Percentiles rank a stretch among this genome's conserved stretches.
Evolutionary conservation across 2,329 filamentous ascomycete genomes (phyloP).

Genomic region (Monosporascus sp.): DNA sequence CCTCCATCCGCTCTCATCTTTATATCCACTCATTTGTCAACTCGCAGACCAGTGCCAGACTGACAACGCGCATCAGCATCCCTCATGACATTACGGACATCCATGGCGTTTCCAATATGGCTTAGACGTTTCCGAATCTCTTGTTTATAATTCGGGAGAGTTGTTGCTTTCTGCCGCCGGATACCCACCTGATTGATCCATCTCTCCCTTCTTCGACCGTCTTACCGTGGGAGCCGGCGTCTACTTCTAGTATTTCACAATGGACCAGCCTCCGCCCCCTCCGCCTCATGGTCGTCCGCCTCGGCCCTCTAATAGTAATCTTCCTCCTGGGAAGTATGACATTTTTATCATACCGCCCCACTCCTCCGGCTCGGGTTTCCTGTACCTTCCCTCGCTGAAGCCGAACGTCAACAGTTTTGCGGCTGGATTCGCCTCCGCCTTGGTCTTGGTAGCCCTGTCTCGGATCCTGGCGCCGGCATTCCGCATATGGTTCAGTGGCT

Average conservation of each 20-base stretch:
- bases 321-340: constrained; percentile 90
- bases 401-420: constrained; percentile 87
- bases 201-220: constrained; percentile 4
- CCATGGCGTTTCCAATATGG: constrained; percentile 33
- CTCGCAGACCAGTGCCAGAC: neutral
- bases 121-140: constrained; percentile 15
- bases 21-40: neutral
- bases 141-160: constrained; percentile 19
- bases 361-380: constrained; percentile 80
- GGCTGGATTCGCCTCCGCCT: constrained; percentile 74
- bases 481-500: constrained; percentile 66
- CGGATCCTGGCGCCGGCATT: constrained; percentile 69
- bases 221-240: neutral
- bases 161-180: constrained; percentile 13
- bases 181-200: neutral
- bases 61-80: constrained; percentile 7
- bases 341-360: constrained; percentile 96
- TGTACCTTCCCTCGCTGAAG: constrained; percentile 87
- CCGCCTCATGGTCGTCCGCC: constrained; percentile 81
- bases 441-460: constrained; percentile 69
- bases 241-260: constrained; percentile 33
- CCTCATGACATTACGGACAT: constrained; percentile 27
- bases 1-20: no score
- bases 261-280: constrained; percentile 67
- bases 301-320: constrained; percentile 53